Evolutionary conservation across 352 stramenopile genomes (phyloP), one percentile per base, ranked within the genome.

Genomic region (Thalassiosira mediterranea): DNA sequence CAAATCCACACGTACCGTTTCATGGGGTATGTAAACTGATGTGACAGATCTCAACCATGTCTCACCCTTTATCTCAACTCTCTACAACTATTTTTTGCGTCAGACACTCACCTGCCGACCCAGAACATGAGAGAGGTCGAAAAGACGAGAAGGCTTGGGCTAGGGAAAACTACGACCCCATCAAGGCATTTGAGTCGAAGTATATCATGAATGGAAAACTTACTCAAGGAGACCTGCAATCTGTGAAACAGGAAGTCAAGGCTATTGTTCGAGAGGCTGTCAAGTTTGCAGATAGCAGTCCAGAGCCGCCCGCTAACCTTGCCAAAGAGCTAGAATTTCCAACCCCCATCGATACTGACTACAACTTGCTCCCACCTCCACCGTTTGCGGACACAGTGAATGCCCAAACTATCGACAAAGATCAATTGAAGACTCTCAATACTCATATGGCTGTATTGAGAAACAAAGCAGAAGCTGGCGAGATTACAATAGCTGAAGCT

Each of bases 111-210:
- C 93, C 93, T 28, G 93, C 93, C 19, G 93, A 96, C 76, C 93
- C 93, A 28, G 93, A 96, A 68, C 93, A 96, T 68, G 93, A 96
- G 79, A 77, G 93, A 60, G 93, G 93, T 34, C 87, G 93, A 46
- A 96, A 96, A 81, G 90, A 95, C 38, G 93, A 96, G 73, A 96
- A 96, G 81, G 82, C 80, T 8, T 96, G 93, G 93, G 92, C 92
- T 19, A 74, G 91, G 40, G 72, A 79, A 26, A 84, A 93, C 54
- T 84, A 94, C 66, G 93, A 96, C 76, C 93, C 93, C 10, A 90
- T 96, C 60, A 92, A 93, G 80, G 87, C 87, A 56, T 96, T 96
- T 67, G 93, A 96, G 79, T 65, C 88, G 13, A 88, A 86, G 31
- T 93, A 93, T 56, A 89, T 78, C 29, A 66, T 56, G 8, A 84